Base-by-base conservation (phyloP, 2,329 filamentous ascomycete species). In the Elsinoe perseae region DNA sequence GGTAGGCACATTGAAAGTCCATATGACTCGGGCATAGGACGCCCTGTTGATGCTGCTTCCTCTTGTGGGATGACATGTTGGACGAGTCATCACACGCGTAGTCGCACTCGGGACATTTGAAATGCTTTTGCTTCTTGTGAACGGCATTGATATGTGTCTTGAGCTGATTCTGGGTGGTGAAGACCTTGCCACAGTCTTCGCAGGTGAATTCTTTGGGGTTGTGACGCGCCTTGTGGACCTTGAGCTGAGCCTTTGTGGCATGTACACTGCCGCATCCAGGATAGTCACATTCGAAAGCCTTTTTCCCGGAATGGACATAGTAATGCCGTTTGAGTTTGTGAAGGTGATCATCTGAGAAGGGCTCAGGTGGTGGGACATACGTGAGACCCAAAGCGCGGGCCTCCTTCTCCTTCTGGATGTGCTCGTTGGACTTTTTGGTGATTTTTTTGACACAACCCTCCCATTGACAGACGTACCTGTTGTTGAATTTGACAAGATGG, bases 131-230 rank as follows among this genome's bases (percentile, higher is more conserved):
- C 42, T 56, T 56, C 36, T 56, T 56, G 40, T 56, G 53, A 14
- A 56, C 53, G 16, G 53, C 53, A n/a, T 56, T 56, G 40, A 56
- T 48, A 18, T 56, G 53, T 8, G 53, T 56, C 25, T 56, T 56
- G 42, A 56, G 53, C 30, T 56, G 53, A 16, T 56, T 56, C 23
- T 56, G 53, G 36, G 53, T 56, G 16, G 53, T 56, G 23, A 56
- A 56, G 28, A 56, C 53, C 40, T 56, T 56, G 18, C 48, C 53
- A 27, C 53, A 56, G 8, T 48, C 42, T 18, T 56, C 53, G 28
- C 53, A 56, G 18, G 27, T 56, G 40, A 56, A 56, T 27, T 56
- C 42, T 36, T 56, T 56, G 5, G 53, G 53, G 30, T 56, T 56
- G 28, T 56, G 53, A 18, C 53, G 53, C 18, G 53, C 53, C 23